Base-by-base conservation (phyloP, 2,329 filamentous ascomycete species). In the Penicillium brevicompactum region DNA sequence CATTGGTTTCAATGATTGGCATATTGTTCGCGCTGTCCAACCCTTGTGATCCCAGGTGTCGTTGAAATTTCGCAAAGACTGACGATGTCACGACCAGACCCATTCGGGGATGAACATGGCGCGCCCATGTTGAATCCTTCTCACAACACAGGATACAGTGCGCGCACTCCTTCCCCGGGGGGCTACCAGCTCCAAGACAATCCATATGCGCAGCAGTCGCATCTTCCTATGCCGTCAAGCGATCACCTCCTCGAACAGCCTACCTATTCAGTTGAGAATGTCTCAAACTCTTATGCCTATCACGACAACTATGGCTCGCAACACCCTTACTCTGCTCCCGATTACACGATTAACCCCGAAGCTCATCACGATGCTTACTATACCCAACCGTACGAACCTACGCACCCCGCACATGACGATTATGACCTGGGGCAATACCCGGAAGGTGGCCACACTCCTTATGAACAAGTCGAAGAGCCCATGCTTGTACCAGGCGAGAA, bases 311-410 rank as follows among this genome's bases (percentile, higher is more conserved):
- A 85, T 69, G 83, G 86, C 58, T 60, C 77, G 75, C 62, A 83
- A 56, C 79, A 75, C 51, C 67, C 80, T 58, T 82, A 84, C 60
- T 78, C 81, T 41, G 80, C 80, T 58, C 80, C 81, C 55, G 89
- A 92, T 53, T 92, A 94, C 72, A 80, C 86, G 4, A 76, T 96
- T 57, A 87, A 91, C 67, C 92, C 93, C 9, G 87, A 95, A 71
- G 87, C 87, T 55, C 91, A 96, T 67, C 91, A 94, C 70, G 91
- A 96, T 74, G 84, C 86, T 52, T 96, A 96, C 78, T 93, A 89
- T 73, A 90, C 87, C 65, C 86, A 89, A 63, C 88, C 91, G 1
- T 96, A 96, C 73, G 84, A 92, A 62, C 89, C 91, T 11, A 78
- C 83, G 9, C 81, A 82, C 4, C 70, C 70, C 0, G 71, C 72